phyloP scores from a whole-genome alignment of 108 stramenopile genomes.

The Cyclotella baltica region DNA sequence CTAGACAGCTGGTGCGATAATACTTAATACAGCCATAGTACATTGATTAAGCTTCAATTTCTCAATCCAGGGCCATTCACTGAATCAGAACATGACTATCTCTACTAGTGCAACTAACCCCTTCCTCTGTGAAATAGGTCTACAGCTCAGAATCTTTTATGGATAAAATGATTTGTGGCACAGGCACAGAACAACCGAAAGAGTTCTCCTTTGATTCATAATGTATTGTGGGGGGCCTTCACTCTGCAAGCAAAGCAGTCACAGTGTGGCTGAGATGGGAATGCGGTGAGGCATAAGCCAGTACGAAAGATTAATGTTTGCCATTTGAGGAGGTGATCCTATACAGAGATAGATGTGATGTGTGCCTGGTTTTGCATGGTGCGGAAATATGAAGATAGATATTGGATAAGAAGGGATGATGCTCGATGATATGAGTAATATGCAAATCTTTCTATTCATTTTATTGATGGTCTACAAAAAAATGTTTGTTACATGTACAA shows the following conservation, averaged over 20 bases:
- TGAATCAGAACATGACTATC: background rate
- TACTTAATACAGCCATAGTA: too few relatives aligned
- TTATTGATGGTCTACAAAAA: too few relatives aligned
- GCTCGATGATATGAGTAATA: too few relatives aligned
- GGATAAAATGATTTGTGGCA: conserved; percentile 30
- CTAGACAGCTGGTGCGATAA: too few relatives aligned
- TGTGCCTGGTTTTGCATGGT: conserved; percentile 79
- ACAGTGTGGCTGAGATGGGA: conserved; percentile 88
- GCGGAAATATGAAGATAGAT: conserved; percentile 52
- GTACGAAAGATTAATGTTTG: conserved; percentile 96
- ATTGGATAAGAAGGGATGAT: conserved; percentile 17
- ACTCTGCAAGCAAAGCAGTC: conserved; percentile 74
- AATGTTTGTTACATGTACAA: too few relatives aligned
- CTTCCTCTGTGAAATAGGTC: conserved; percentile 19
- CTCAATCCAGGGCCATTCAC: conserved; percentile 3
- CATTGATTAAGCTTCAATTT: too few relatives aligned
- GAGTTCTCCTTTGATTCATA: conserved; percentile 30
- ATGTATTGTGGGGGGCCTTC: conserved; percentile 58
- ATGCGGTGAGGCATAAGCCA: conserved; percentile 90
- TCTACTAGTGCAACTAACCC: conserved; percentile 19
- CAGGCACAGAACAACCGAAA: conserved; percentile 31
- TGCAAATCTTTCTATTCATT: too few relatives aligned
- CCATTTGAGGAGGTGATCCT: conserved; percentile 92
- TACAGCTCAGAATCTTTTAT: conserved; percentile 9
- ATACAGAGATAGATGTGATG: conserved; percentile 91